Base-by-base conservation (phyloP, 352 stramenopile species). In the Phytophthora pistaciae region DNA sequence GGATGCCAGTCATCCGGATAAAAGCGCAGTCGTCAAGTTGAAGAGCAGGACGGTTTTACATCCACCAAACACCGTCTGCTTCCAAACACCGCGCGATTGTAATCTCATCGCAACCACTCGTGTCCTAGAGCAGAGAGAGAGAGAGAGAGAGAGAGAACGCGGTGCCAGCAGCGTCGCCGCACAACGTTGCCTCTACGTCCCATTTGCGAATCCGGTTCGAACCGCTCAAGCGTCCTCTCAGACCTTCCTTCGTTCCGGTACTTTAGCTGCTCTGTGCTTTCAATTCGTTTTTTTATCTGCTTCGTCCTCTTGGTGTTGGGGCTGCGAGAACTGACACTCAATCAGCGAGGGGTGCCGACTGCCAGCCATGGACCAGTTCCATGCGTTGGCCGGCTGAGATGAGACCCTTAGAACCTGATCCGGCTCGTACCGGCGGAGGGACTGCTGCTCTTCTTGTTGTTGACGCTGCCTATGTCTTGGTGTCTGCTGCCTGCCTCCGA, bases 321-420 rank as follows among this genome's bases (percentile, higher is more conserved):
- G 46, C 38, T 67, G 54, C 67, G 69, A 64, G 44, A 54, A 84
- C 75, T 82, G 67, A 85, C 77, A 60, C 65, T 52, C 57, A 75
- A 82, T 71, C 83, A 88, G 83, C 83, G 83, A 88, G 80, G 83
- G 83, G 83, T 88, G 80, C 79, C 81, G 70, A 78, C 31, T 65
- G 71, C 68, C 65, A 77, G 59, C 60, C 78, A 79, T 85, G 70
- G 72, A 84, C 78, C 3, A 78, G 70, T 83, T 84, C 77, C 61
- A 74, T 83, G 72, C 56, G 78, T 71, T 78, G 68, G 62, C 66
- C 64, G 80, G 78, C 80, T 88, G 82, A 88, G 80, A 87, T 84
- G 2, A 87, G 57, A 88, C 78, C 78, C 78, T 90, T 84, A 78
- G 68, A 80, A 88, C 82, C 80, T 88, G 80, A 90, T 85, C 82